Conservation (phyloP, 306 rosid genomes). For the Morella rubra region DNA sequence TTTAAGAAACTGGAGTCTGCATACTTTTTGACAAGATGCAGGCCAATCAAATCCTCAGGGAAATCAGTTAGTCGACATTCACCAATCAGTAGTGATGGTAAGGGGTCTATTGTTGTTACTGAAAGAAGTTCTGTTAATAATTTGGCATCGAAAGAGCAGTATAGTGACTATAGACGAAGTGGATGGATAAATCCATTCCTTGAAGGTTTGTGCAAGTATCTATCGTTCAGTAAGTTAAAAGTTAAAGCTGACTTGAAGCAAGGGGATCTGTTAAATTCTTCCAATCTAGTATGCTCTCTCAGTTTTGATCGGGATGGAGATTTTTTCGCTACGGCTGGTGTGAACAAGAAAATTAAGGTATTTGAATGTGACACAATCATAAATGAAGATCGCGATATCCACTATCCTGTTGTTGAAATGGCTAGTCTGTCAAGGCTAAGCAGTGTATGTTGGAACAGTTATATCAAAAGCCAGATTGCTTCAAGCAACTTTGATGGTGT, state of each 20-base stretch:
- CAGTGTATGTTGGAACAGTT: constrained; percentile 93
- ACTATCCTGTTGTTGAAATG: constrained; percentile 97
- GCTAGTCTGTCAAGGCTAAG: constrained; percentile 84
- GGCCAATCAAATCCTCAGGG: constrained; percentile 47
- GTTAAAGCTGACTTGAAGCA: constrained; percentile 96
- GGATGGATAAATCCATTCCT: constrained; percentile 97
- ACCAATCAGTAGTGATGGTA: constrained; percentile 60
- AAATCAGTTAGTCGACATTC: constrained; percentile 54
- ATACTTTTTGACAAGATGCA: constrained; percentile 76
- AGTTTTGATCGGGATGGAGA: constrained; percentile 96
- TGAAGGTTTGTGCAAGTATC: constrained; percentile 95
- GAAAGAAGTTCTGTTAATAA: constrained; percentile 74
- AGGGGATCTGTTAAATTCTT: constrained; percentile 95
- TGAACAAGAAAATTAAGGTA: constrained; percentile 88
- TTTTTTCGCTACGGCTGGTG: constrained; percentile 91
- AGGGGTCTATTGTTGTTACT: constrained; percentile 56
- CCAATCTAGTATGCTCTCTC: constrained; percentile 87
- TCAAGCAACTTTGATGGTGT: constrained; percentile 97
- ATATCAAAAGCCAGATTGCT: constrained; percentile 97
- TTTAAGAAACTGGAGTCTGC: constrained; percentile 90
- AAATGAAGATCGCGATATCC: constrained; percentile 85
- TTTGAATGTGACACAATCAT: constrained; percentile 77
- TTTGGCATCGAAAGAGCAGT: constrained; percentile 55
- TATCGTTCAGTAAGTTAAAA: constrained; percentile 72
- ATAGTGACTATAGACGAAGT: constrained; percentile 52